Evolutionary conservation across 441 rosid genomes (phyloP).

Genomic region (Corymbia citriodora): DNA sequence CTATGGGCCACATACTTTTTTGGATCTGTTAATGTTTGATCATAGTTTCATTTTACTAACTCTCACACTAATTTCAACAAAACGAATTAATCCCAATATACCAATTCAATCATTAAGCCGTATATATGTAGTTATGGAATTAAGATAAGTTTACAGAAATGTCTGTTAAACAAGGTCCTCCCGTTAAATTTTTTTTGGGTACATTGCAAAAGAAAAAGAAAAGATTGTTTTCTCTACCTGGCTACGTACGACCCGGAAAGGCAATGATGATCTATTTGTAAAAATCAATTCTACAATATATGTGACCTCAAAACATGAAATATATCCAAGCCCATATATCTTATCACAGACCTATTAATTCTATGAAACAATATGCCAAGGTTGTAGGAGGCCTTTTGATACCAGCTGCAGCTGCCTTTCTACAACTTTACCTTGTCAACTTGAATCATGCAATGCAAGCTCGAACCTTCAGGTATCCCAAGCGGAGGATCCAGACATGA

Average conservation of each 20-base stretch:
- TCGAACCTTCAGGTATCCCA: slow-evolving; percentile 69
- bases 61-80: neutral
- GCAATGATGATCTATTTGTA: neutral
- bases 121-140: neutral
- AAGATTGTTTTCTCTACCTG: neutral
- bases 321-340: neutral
- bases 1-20: neutral
- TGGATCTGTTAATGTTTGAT: neutral
- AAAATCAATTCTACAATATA: neutral
- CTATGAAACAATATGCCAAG: neutral
- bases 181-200: neutral
- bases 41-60: neutral
- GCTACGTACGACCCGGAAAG: neutral
- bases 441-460: slow-evolving; percentile 43
- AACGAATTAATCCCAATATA: neutral
- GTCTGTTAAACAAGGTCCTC: neutral
- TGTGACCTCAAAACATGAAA: neutral
- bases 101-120: no score
- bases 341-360: neutral
- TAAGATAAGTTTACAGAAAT: neutral
- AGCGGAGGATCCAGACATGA: slow-evolving; percentile 70
- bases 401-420: neutral
- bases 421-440: neutral
- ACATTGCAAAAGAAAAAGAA: neutral
- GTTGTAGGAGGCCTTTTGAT: neutral